Evolutionary conservation across 2,329 filamentous ascomycete species (phyloP), one percentile per base, ranked within the genome.

Genomic region (Bipolaris sorokiniana): DNA sequence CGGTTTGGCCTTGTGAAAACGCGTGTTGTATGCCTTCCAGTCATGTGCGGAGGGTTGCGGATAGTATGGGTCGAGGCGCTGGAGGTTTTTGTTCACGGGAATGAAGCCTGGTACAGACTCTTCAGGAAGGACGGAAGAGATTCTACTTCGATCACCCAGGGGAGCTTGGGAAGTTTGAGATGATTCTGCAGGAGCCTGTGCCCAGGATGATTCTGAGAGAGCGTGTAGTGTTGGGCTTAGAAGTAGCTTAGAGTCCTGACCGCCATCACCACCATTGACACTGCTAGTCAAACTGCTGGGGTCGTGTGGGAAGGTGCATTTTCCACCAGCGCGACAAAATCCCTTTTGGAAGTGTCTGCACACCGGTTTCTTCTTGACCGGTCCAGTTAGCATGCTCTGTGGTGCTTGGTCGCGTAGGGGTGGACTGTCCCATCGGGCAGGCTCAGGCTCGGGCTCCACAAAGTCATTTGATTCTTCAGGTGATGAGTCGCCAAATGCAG

Each of bases 1-100:
- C 0, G 81, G 75, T 62, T 83, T 83, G 16, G 73, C 69, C 2
- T 70, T 63, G 2, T 59, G 55, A 51, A 69, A 70, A 26, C 64
- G 66, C 2, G 49, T n/a, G 18, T 76, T 74, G 64, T 81, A 84
- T 7, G 62, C 60, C 1, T 73, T 65, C 64, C 77, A 76, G 26
- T 79, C 77, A 15, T 77, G 72, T 13, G 61, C 33, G 0, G 76
- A 64, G 0, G 80, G 78, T 0, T 69, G 61, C 7, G 74, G 70
- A 31, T 77, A 70, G 62, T 77, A 78, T 0, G 71, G 61, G 62
- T 85, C 83, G 13, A 85, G 67, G 5, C 83, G 81, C 13, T 83
- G 75, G 1, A 73, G 74, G 10, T 76, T 63, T 45, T 75, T 78
- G 68, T 84, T 84, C 42, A 84, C 61, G 1, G 82, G 75, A 5